These are phyloP conservation scores for Diaporthe ampelina DNA, from an alignment of 2,329 filamentous ascomycete genomes.

Conservation along the genomic window DNA sequence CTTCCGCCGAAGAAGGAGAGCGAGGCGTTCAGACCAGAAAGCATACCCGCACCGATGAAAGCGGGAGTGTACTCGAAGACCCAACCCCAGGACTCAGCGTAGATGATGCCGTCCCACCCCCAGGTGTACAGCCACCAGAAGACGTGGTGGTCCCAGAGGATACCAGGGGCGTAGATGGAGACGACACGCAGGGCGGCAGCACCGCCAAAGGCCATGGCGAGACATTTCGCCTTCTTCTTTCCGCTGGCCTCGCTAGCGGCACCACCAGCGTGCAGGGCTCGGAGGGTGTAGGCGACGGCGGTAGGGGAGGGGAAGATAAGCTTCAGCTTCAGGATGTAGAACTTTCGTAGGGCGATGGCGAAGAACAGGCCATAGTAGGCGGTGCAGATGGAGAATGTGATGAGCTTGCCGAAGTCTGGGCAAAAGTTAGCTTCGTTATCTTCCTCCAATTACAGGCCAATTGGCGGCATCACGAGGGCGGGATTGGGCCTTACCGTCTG, in stretches of 20 bases:
- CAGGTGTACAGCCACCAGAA: conserved; percentile 69
- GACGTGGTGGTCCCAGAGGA: conserved; percentile 70
- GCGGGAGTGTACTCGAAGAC: conserved; percentile 69
- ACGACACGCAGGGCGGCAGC: conserved; percentile 66
- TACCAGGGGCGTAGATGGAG: conserved; percentile 69
- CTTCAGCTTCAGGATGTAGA: conserved; percentile 69
- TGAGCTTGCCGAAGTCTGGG: conserved; percentile 62
- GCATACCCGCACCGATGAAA: conserved; percentile 71
- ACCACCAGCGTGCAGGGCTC: conserved; percentile 69
- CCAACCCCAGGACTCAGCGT: conserved; percentile 72
- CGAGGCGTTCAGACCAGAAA: conserved; percentile 71
- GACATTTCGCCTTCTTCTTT: conserved; percentile 68
- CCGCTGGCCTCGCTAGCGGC: conserved; percentile 58
- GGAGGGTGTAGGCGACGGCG: conserved; percentile 71
- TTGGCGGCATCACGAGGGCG: neutral
- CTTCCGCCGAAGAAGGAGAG: conserved; percentile 70
- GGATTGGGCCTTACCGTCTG: neutral
- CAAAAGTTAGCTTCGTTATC: conserved; percentile 54
- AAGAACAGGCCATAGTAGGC: conserved; percentile 69
- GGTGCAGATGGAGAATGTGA: conserved; percentile 64
- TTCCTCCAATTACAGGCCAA: neutral
- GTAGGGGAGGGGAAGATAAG: conserved; percentile 72
- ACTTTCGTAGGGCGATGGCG: conserved; percentile 66
- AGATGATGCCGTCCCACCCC: conserved; percentile 60
- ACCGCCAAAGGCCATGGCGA: conserved; percentile 61